Percentiles rank a stretch among this genome's conserved stretches.
These are phyloP conservation scores for Trichocladium antarcticum DNA, from an alignment of 495 filamentous ascomycete species.

Conservation along the genomic window DNA sequence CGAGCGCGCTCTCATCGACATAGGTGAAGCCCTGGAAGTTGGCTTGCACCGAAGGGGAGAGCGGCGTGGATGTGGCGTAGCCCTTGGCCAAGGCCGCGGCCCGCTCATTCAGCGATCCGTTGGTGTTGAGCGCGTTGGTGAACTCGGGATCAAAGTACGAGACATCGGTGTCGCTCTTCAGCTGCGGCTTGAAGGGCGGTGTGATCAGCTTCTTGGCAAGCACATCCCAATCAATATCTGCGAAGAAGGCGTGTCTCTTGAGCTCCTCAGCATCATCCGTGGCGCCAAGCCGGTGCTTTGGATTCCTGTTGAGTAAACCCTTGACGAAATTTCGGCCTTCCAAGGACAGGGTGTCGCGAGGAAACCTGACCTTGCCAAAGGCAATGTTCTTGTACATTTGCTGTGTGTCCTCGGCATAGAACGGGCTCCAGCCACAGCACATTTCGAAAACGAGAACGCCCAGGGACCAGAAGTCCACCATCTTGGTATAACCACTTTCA, in stretches of 20 bases:
- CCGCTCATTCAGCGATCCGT: slow-evolving; percentile 78
- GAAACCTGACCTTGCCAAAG: slow-evolving; percentile 95
- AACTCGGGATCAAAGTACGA: slow-evolving; percentile 99
- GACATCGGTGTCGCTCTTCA: slow-evolving; percentile 88
- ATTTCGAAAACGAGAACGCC: slow-evolving; percentile 98
- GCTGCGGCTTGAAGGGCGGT: slow-evolving; percentile 95
- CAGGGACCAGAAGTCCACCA: slow-evolving; percentile 99
- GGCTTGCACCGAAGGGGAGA: slow-evolving; percentile 90
- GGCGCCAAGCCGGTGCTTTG: slow-evolving; percentile 86
- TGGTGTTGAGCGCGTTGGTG: slow-evolving; percentile 78
- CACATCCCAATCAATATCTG: slow-evolving; percentile 83
- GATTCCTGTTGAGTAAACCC: slow-evolving; percentile 91
- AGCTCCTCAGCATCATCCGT: slow-evolving; percentile 88
- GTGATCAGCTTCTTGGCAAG: slow-evolving; percentile 80
- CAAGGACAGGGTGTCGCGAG: slow-evolving; percentile 80
- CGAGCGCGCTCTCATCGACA: slow-evolving; percentile 91
- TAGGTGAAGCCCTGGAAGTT: slow-evolving; percentile 98
- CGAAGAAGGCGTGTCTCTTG: slow-evolving; percentile 89
- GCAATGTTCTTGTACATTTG: slow-evolving; percentile 99
- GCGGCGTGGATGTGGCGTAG: slow-evolving; percentile 68
- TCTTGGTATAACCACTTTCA: slow-evolving; percentile 97
- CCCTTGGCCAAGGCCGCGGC: slow-evolving; percentile 71
- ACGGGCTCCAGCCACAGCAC: slow-evolving; percentile 98
- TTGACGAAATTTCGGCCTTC: slow-evolving; percentile 98
- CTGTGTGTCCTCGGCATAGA: slow-evolving; percentile 97